These are phyloP conservation scores for Vachellia collinsii DNA, from an alignment of 306 rosid species.

Conservation along the genomic window DNA sequence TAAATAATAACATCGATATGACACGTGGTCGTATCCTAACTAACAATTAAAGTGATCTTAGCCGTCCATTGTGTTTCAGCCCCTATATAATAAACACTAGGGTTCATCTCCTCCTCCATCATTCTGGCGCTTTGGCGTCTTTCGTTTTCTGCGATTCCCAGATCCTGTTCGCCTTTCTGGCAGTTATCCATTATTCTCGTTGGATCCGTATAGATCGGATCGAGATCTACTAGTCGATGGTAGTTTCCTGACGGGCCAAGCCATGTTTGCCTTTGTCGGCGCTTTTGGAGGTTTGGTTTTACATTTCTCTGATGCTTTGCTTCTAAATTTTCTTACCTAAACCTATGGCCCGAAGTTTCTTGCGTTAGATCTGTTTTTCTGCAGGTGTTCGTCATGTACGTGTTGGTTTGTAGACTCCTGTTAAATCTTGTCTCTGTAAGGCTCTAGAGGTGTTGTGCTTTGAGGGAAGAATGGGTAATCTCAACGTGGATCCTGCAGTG, in stretches of 20 bases:
- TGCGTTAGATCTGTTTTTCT: not conserved
- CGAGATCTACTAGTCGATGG: constrained; percentile 34
- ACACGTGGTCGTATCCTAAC: constrained; percentile 39
- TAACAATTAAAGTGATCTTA: constrained; percentile 35
- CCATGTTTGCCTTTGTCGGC: not conserved
- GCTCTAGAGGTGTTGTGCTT: constrained; percentile 18
- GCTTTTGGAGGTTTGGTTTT: not conserved
- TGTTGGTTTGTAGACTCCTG: constrained; percentile 2
- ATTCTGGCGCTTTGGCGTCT: too few relatives aligned
- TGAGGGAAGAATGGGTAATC: not conserved
- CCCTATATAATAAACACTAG: constrained; percentile 27
- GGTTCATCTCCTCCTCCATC: not conserved
- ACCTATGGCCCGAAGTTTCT: not conserved
- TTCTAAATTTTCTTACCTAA: too few relatives aligned
- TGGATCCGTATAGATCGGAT: constrained; percentile 29
- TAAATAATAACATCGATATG: too few relatives aligned
- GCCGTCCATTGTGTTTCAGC: constrained; percentile 34
- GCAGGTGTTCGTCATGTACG: constrained; percentile 16
- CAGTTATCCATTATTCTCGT: rapidly evolving
- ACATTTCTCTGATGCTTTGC: not conserved
- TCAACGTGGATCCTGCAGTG: not conserved
- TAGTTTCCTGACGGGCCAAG: not conserved
- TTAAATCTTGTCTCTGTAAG: not conserved
- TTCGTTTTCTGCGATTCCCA: not conserved
- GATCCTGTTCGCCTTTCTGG: not conserved